These are phyloP conservation scores for Podaxis sp. DNA, from an alignment of 768 basidiomycete genomes.

Conservation along the genomic window DNA sequence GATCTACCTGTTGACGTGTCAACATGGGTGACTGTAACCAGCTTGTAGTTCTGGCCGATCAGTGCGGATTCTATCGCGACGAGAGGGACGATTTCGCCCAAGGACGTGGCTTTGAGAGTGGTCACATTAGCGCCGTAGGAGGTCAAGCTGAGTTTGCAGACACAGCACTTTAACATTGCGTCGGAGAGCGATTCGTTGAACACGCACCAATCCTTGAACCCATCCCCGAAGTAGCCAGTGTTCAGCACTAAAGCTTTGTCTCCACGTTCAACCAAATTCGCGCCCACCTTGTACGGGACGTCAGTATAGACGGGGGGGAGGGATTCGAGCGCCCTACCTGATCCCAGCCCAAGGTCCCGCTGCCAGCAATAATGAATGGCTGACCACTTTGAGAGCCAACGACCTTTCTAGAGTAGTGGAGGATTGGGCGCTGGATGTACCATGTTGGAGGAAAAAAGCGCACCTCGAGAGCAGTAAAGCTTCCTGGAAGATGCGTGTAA, in stretches of 20 bases:
- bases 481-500: slow-evolving; percentile 76
- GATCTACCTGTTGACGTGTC: slow-evolving; percentile 69
- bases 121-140: slow-evolving; percentile 80
- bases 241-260: slow-evolving; percentile 75
- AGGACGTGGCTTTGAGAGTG: slow-evolving; percentile 55
- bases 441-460: slow-evolving; percentile 5
- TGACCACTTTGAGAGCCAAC: slow-evolving; percentile 63
- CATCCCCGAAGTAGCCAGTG: slow-evolving; percentile 88
- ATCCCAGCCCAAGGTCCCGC: slow-evolving; percentile 91
- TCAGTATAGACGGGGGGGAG: neutral
- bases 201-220: slow-evolving; percentile 73
- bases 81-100: slow-evolving; percentile 59
- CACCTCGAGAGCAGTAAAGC: slow-evolving; percentile 70
- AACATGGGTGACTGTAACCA: slow-evolving; percentile 86
- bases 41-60: slow-evolving; percentile 66
- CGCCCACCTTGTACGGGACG: slow-evolving; percentile 49
- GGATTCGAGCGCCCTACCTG: slow-evolving; percentile 17
- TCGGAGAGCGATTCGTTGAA: neutral
- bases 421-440: neutral
- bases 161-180: neutral
- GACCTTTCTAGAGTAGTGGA: slow-evolving; percentile 45
- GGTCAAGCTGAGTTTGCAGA: slow-evolving; percentile 42
- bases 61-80: slow-evolving; percentile 59
- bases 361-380: slow-evolving; percentile 82
- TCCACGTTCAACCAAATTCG: slow-evolving; percentile 73